These are phyloP conservation scores for Candida insectorum DNA, from an alignment of 805 yeast species.

Conservation along the genomic window DNA sequence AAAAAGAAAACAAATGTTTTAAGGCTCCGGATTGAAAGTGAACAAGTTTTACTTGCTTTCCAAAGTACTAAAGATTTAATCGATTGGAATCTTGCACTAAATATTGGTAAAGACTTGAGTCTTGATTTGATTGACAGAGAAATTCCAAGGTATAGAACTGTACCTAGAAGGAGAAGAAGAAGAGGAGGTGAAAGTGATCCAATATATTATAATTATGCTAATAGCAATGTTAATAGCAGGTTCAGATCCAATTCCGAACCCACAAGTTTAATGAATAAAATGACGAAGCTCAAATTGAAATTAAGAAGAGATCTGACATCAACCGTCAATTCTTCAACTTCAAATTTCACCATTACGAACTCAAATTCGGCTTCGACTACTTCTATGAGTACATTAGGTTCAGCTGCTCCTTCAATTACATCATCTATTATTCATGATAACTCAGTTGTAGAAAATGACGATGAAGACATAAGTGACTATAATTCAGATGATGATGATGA, in stretches of 20 bases:
- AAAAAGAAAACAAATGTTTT: slow-evolving; percentile 64
- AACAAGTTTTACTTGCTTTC: slow-evolving; percentile 73
- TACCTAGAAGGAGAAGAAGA: slow-evolving; percentile 70
- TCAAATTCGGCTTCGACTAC: slow-evolving; percentile 3
- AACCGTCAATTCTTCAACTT: background rate
- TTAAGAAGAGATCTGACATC: slow-evolving; percentile 10
- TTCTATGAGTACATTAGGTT: slow-evolving; percentile 5
- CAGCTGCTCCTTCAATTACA: slow-evolving; percentile 3
- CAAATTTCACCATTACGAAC: slow-evolving; percentile 2
- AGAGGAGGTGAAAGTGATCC: slow-evolving; percentile 9
- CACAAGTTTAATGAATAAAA: slow-evolving; percentile 15
- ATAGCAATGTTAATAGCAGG: slow-evolving; percentile 2
- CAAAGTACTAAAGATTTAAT: slow-evolving; percentile 62
- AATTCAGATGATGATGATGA: slow-evolving; percentile 11
- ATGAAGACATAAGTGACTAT: slow-evolving; percentile 6
- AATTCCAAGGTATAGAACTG: slow-evolving; percentile 73
- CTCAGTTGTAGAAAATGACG: slow-evolving; percentile 4
- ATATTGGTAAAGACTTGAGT: slow-evolving; percentile 75
- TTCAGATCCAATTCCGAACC: slow-evolving; percentile 21
- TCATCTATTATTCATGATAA: slow-evolving; percentile 2
- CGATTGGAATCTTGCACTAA: slow-evolving; percentile 72
- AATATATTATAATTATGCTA: slow-evolving; percentile 1
- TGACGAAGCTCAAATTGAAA: slow-evolving; percentile 21
- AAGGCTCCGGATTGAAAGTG: slow-evolving; percentile 76
- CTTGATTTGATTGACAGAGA: slow-evolving; percentile 71